These are phyloP conservation scores for Eutypa lata DNA, from an alignment of 2,329 filamentous ascomycete species.

Conservation along the genomic window DNA sequence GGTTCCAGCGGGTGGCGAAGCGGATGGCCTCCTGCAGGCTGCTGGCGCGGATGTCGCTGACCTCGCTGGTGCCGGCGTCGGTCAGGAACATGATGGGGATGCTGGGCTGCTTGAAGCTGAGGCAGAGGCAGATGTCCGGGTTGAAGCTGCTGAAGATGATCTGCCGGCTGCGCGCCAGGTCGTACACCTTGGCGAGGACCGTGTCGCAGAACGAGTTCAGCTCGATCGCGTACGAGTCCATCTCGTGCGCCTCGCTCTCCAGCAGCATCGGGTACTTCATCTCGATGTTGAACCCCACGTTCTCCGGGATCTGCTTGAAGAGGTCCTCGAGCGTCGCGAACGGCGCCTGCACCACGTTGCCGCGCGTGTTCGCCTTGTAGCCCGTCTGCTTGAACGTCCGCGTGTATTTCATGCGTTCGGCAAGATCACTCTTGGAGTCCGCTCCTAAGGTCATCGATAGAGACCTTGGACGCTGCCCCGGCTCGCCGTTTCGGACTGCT, in stretches of 20 bases:
- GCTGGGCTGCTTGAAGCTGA: constrained; percentile 95
- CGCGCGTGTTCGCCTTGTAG: constrained; percentile 92
- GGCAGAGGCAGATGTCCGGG: constrained; percentile 88
- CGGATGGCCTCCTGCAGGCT: constrained; percentile 93
- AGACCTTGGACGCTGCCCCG: constrained; percentile 42
- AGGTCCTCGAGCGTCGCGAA: constrained; percentile 95
- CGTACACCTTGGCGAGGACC: constrained; percentile 85
- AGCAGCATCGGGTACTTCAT: constrained; percentile 99
- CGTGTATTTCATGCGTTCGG: constrained; percentile 95
- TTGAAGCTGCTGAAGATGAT: constrained; percentile 98
- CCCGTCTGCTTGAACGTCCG: constrained; percentile 92
- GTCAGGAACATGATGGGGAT: constrained; percentile 94
- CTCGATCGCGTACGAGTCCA: constrained; percentile 95
- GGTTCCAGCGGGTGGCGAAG: constrained; percentile 91
- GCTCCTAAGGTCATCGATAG: constrained; percentile 53
- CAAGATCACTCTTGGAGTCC: constrained; percentile 37
- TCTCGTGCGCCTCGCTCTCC: constrained; percentile 91
- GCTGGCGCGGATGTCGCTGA: constrained; percentile 85
- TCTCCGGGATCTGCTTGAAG: constrained; percentile 77
- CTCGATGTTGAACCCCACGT: constrained; percentile 96
- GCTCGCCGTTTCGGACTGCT: constrained; percentile 28
- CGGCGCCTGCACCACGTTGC: constrained; percentile 90
- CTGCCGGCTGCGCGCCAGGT: constrained; percentile 76
- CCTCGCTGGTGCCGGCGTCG: constrained; percentile 76
- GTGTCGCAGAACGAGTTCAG: constrained; percentile 96